A percentile compares a stretch with the other conserved stretches of the same genome.
These are phyloP conservation scores for Oehlia diaphana DNA, from an alignment of 192 early-diverging fungal species.

Conservation along the genomic window DNA sequence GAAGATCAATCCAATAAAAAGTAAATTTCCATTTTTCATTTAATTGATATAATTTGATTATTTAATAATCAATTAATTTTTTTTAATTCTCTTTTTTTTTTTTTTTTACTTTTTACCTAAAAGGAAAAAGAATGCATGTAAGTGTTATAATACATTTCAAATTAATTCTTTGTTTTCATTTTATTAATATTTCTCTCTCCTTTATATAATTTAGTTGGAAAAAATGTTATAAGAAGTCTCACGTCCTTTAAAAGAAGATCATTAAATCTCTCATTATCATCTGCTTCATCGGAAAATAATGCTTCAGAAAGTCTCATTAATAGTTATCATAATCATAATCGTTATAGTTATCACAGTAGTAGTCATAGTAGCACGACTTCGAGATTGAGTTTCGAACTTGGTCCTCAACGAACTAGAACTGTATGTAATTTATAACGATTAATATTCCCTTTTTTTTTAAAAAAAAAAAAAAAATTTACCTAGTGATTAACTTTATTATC, in stretches of 20 bases:
- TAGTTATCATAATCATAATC: neutral
- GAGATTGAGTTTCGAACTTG: no score
- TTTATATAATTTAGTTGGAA: neutral
- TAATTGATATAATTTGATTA: neutral
- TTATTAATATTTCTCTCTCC: neutral
- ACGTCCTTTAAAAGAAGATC: conserved; percentile 8
- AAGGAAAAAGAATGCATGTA: conserved; percentile 20
- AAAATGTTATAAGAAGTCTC: neutral
- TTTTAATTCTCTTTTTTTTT: no score
- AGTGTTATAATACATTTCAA: neutral
- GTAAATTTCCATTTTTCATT: neutral
- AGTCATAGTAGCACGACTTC: neutral
- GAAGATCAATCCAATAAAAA: neutral
- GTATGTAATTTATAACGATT: no score
- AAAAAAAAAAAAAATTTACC: no score
- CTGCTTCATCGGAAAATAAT: neutral
- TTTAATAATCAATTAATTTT: neutral
- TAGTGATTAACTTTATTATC: neutral
- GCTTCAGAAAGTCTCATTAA: neutral
- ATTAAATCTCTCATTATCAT: neutral
- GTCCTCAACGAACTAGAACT: no score
- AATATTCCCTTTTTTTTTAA: neutral
- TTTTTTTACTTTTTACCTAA: neutral
- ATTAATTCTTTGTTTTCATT: no score
- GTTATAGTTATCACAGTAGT: neutral